These are phyloP conservation scores for Apophysomyces ossiformis DNA, from an alignment of 371 early-diverging fungal genomes.

Conservation along the genomic window DNA sequence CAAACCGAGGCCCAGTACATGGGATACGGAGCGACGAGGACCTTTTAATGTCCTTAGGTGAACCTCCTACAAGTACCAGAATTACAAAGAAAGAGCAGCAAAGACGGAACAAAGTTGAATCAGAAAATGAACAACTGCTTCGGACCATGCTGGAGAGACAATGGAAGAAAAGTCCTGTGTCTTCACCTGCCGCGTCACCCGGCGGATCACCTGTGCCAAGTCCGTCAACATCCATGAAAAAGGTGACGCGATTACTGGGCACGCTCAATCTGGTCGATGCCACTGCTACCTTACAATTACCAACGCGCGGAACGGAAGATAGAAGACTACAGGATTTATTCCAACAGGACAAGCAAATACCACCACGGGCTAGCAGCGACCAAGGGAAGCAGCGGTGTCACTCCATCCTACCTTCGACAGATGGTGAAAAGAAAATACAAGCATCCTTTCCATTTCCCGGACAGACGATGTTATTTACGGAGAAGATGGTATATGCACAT, in stretches of 20 bases:
- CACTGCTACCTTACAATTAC: constrained; percentile 27
- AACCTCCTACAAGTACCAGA: constrained; percentile 6
- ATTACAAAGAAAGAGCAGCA: constrained; percentile 31
- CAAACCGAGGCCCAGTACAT: constrained; percentile 6
- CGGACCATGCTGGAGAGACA: constrained; percentile 39
- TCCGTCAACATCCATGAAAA: constrained; percentile 19
- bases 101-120: constrained; percentile 28
- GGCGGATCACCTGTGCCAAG: constrained; percentile 25
- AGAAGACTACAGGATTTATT: not conserved
- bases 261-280: constrained; percentile 27
- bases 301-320: not conserved
- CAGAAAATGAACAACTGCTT: constrained; percentile 37
- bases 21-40: constrained; percentile 12
- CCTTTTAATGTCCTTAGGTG: not conserved
- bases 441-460: too few relatives aligned
- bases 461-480: too few relatives aligned
- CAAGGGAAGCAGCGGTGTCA: not conserved
- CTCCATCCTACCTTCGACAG: too few relatives aligned
- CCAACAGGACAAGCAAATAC: not conserved
- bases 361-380: not conserved
- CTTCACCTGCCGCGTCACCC: constrained; percentile 20
- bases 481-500: too few relatives aligned
- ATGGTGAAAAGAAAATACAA: too few relatives aligned
- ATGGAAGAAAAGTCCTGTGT: constrained; percentile 14
- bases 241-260: constrained; percentile 12